Percentiles rank a stretch among this genome's conserved stretches.
These are phyloP conservation scores for Aspergillus homomorphus DNA, from an alignment of 495 filamentous ascomycete species.

Conservation along the genomic window DNA sequence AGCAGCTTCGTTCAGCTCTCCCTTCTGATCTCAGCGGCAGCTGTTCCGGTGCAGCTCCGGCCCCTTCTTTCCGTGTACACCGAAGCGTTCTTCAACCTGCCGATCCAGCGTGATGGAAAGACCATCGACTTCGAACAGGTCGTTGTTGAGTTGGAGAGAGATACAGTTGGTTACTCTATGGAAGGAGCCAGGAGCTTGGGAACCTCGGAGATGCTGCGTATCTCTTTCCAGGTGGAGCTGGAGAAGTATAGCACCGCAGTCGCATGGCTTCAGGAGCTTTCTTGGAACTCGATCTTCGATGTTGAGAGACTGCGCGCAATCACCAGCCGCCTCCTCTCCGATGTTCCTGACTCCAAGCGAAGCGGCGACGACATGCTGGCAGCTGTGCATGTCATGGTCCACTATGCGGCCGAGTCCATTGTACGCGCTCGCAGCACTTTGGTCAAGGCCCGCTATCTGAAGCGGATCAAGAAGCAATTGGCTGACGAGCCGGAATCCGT, in stretches of 20 bases:
- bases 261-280: slow-evolving; percentile 79
- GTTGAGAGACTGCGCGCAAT: slow-evolving; percentile 73
- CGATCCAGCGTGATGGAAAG: slow-evolving; percentile 73
- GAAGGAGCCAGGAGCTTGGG: slow-evolving; percentile 61
- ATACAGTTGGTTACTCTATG: slow-evolving; percentile 80
- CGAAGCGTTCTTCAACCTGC: slow-evolving; percentile 91
- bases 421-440: slow-evolving; percentile 75
- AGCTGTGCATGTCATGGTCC: slow-evolving; percentile 78
- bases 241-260: slow-evolving; percentile 83
- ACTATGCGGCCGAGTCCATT: slow-evolving; percentile 69
- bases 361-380: slow-evolving; percentile 66
- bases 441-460: slow-evolving; percentile 84
- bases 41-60: slow-evolving; percentile 68
- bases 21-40: slow-evolving; percentile 71
- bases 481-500: slow-evolving; percentile 68
- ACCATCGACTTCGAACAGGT: slow-evolving; percentile 86
- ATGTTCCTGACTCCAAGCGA: slow-evolving; percentile 90
- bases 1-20: slow-evolving; percentile 86
- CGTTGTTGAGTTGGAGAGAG: slow-evolving; percentile 81
- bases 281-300: slow-evolving; percentile 87
- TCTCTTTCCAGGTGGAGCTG: slow-evolving; percentile 80
- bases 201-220: slow-evolving; percentile 74
- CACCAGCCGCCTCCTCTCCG: slow-evolving; percentile 83
- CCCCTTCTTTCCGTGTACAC: slow-evolving; percentile 81
- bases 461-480: slow-evolving; percentile 73